These are phyloP conservation scores for Umbellularia californica DNA, from an alignment of 164 flowering plant species.

Conservation along the genomic window DNA sequence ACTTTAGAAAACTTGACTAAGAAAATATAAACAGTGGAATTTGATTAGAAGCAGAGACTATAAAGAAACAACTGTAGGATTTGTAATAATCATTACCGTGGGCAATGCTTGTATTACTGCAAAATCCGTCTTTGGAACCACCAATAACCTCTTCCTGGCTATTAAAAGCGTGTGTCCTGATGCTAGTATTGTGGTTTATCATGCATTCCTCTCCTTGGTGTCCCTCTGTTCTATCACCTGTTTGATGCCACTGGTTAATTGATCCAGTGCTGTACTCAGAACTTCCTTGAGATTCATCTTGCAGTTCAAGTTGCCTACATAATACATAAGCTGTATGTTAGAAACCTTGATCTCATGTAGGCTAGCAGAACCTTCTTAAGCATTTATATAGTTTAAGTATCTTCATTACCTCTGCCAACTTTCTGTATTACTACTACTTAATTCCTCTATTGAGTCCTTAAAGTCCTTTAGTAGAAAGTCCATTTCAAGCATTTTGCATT, in stretches of 20 bases:
- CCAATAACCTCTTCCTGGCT: slow-evolving; percentile 17
- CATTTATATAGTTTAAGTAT: neutral
- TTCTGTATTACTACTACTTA: slow-evolving; percentile 46
- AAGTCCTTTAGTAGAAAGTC: slow-evolving; percentile 57
- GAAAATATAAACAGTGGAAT: neutral
- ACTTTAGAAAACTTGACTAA: neutral
- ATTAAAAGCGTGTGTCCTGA: slow-evolving; percentile 11
- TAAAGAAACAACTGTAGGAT: neutral
- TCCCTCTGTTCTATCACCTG: slow-evolving; percentile 39
- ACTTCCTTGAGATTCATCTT: slow-evolving; percentile 70
- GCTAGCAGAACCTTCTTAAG: neutral
- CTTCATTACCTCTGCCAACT: slow-evolving; percentile 55
- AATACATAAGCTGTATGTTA: neutral
- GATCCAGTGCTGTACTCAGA: slow-evolving; percentile 88
- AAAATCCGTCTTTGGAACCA: slow-evolving; percentile 13
- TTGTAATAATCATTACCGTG: slow-evolving; percentile 31
- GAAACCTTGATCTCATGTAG: neutral
- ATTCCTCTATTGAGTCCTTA: slow-evolving; percentile 58
- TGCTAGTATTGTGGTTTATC: slow-evolving; percentile 25
- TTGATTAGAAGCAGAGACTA: too few species aligned
- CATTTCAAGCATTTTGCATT: slow-evolving; percentile 35
- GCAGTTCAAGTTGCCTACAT: slow-evolving; percentile 64
- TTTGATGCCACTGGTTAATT: slow-evolving; percentile 37
- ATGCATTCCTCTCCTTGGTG: slow-evolving; percentile 38
- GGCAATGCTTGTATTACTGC: slow-evolving; percentile 4